Evolutionary conservation across 345 rosid genomes (phyloP), one percentile per base, ranked within the genome.

Genomic region (Salix brachista): DNA sequence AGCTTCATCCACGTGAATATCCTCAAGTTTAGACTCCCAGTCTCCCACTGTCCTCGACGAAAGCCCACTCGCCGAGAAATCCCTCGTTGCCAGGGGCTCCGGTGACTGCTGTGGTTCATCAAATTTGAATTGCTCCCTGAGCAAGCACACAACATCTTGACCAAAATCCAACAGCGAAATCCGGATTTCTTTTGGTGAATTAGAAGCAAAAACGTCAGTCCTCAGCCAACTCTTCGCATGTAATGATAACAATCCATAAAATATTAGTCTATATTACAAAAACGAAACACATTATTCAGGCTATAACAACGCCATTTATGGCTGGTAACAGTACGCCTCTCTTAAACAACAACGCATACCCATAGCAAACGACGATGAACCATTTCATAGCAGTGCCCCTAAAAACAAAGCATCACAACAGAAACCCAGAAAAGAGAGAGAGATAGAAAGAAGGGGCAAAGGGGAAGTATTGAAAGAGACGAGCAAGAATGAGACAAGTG

Each of bases 51-150:
- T 79, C 79, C 96, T 84, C 3, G 97, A 96, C 21, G 97, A 96
- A 41, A 92, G 86, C 39, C 94, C 93, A 77, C 96, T 88, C 4
- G 90, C 94, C 0, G 98, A 96, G 88, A 96, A 96, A 80, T 96
- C 99, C 78, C 99, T 83, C 0, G 97, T 96, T 50, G 99, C 98
- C 74, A 96, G 81, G 5, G 99, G 92, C 69, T 91, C 98, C 64
- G 98, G 98, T 17, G 99, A 93, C 67, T 87, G 90, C 7, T 97
- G 94, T 73, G 89, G 89, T 21, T 96, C 99, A 77, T 96, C 97
- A 44, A 92, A 84, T 77, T 90, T 89, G 87, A 96, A 94, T 66
- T 89, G 98, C 85, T 94, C 97, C 99, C 97, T 37, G 99, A 96
- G 80, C 98, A 96, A 83, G 98, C 92, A 78, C 98, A 94, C 94